These are phyloP conservation scores for Cryptococcus depauperatus DNA, from an alignment of 1,284 basidiomycete genomes.

Conservation along the genomic window DNA sequence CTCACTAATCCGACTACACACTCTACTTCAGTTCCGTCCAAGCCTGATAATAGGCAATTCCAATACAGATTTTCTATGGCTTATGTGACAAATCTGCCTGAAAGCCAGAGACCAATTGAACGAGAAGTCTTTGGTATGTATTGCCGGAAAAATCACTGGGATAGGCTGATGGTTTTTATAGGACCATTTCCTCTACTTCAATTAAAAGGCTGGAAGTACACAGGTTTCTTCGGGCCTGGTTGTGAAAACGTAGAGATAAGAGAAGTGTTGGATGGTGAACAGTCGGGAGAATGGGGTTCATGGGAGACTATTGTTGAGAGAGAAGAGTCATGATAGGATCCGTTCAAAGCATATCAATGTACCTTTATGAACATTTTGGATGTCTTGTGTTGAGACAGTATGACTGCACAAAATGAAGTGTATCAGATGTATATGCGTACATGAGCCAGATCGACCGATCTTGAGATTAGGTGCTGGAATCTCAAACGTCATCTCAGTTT, in stretches of 20 bases:
- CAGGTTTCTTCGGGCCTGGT: slow-evolving; percentile 41
- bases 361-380: not conserved
- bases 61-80: slow-evolving; percentile 45
- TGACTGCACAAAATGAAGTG: too few relatives aligned
- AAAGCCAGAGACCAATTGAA: slow-evolving; percentile 42
- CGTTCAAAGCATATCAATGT: slow-evolving; percentile 2
- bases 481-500: too few relatives aligned
- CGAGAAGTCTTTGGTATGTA: slow-evolving; percentile 44
- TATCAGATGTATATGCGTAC: not conserved
- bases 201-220: slow-evolving; percentile 37
- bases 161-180: slow-evolving; percentile 9
- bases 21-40: slow-evolving; percentile 11
- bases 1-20: slow-evolving; percentile 1
- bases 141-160: not conserved
- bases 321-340: too few relatives aligned
- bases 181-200: slow-evolving; percentile 40
- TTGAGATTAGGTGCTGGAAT: too few relatives aligned
- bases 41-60: slow-evolving; percentile 34
- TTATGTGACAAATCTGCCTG: slow-evolving; percentile 39
- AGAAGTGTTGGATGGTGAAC: slow-evolving; percentile 11
- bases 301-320: slow-evolving; percentile 36
- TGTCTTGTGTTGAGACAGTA: not conserved
- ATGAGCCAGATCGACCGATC: too few relatives aligned
- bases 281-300: slow-evolving; percentile 27
- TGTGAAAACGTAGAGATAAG: slow-evolving; percentile 45